Conservation (phyloP, 176 grass and related monocot genomes). For the Melocanna baccifera region DNA sequence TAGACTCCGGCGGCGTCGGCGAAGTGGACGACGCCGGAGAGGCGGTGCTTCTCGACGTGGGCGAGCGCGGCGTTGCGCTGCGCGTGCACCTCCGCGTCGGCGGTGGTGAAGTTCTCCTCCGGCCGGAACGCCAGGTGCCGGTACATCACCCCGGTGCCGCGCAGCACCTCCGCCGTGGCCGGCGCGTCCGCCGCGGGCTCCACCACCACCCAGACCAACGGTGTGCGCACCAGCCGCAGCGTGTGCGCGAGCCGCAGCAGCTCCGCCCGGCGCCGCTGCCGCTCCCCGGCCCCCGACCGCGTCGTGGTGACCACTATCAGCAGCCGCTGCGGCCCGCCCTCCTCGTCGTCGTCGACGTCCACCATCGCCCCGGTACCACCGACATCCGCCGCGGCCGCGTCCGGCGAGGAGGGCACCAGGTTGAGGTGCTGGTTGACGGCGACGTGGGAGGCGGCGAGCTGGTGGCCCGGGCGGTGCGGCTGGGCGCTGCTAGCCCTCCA, state of each 20-base stretch:
- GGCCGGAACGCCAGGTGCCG: slow-evolving; percentile 77
- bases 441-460: slow-evolving; percentile 23
- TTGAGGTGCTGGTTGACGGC: slow-evolving; percentile 22
- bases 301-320: slow-evolving; percentile 92
- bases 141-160: slow-evolving; percentile 89
- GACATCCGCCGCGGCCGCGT: neutral
- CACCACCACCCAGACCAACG: slow-evolving; percentile 87
- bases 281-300: slow-evolving; percentile 38
- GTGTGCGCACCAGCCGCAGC: slow-evolving; percentile 60
- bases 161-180: slow-evolving; percentile 61
- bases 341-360: slow-evolving; percentile 40
- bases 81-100: slow-evolving; percentile 63
- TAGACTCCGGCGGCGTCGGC: slow-evolving; percentile 64
- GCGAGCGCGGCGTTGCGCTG: slow-evolving; percentile 87
- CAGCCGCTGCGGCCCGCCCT: slow-evolving; percentile 24
- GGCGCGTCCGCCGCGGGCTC: slow-evolving; percentile 55
- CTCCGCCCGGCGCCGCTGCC: slow-evolving; percentile 35
- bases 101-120: slow-evolving; percentile 78
- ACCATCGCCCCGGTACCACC: slow-evolving; percentile 1
- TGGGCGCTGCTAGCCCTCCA: neutral
- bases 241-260: slow-evolving; percentile 74
- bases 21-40: slow-evolving; percentile 78
- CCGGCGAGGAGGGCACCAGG: neutral
- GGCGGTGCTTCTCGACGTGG: slow-evolving; percentile 82
- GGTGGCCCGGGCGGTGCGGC: slow-evolving; percentile 4